phyloP scores from a whole-genome alignment of 2,329 filamentous ascomycete genomes.

The Diaporthe sp. region DNA sequence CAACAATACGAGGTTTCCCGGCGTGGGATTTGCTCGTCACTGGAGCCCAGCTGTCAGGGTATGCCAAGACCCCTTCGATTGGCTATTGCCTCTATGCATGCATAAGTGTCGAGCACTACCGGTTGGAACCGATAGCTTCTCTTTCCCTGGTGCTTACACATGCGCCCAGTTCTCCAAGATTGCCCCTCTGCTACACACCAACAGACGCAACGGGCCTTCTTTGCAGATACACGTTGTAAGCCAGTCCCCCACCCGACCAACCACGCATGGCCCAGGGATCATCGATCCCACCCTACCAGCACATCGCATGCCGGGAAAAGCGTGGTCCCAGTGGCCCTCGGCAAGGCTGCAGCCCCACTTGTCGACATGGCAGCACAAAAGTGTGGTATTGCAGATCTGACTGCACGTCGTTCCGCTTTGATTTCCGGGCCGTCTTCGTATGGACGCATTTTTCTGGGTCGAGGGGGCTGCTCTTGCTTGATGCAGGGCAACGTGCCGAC shows the following conservation, averaged over 20 bases:
- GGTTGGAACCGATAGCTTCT: neutral
- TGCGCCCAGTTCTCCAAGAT: neutral
- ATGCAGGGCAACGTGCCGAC: neutral
- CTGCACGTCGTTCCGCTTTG: neutral
- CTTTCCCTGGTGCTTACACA: neutral
- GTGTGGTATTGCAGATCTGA: neutral
- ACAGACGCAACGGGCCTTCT: conserved; percentile 1
- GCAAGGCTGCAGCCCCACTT: neutral
- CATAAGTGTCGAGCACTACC: neutral
- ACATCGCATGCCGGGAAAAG: neutral
- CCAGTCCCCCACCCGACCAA: neutral
- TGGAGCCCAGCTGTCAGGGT: neutral
- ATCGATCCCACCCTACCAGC: neutral
- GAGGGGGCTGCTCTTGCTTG: neutral
- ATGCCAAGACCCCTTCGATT: neutral
- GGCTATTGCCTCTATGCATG: neutral
- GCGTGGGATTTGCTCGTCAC: conserved; percentile 10
- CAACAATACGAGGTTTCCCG: conserved; percentile 12
- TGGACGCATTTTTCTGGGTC: neutral
- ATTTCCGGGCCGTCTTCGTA: neutral
- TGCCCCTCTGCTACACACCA: conserved; percentile 15
- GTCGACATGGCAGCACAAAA: neutral
- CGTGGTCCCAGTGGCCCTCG: neutral
- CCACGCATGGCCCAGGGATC: neutral
- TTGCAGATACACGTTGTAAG: neutral